Evolutionary conservation across 2,329 filamentous ascomycete genomes (phyloP), one percentile per base, ranked within the genome.

Genomic region (Karstenula rhodostoma): DNA sequence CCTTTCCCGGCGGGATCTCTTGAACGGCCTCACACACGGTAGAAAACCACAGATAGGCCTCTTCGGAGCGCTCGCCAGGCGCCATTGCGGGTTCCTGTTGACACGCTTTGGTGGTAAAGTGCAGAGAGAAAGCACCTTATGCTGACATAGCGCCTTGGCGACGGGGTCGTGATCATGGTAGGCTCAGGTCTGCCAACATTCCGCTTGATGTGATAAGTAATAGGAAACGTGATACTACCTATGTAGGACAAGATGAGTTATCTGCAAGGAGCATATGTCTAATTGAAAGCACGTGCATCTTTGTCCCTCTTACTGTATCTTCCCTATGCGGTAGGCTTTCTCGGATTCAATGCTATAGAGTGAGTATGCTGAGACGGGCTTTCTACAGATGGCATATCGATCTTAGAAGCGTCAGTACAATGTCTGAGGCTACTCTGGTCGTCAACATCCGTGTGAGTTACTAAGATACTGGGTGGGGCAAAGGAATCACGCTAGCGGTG

Each of bases 21-120:
- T 94, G 92, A 3, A 97, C 87, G 15, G 94, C 93, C 60, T 84
- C 81, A 80, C 96, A 97, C 52, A 97, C 93, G 47, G 90, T 84
- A 81, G 80, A 80, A 78, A 90, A 92, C 83, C 93, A 94, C 22
- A 89, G 85, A 64, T 84, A 83, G 13, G 90, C 90, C 78, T 94
- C 91, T 67, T 93, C 90, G 47, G 89, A 88, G 62, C 88, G 88
- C 52, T 73, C 72, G 49, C 73, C 70, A 46, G 70, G 73, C 19
- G 89, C 75, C 90, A 93, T 92, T 22, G 49, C 61, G 42, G 17
- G 35, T 42, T 57, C 58, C 22, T 29, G 49, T n/a, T 17, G 22
- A 35, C 17, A 25, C 33, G 49, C 35, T 40, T 17, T 25, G 19
- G 15, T 22, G 7, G 33, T 25, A 25, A 29, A 44, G 2, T 23